These are phyloP conservation scores for Ilyonectria robusta DNA, from an alignment of 2,329 filamentous ascomycete species.

Conservation along the genomic window DNA sequence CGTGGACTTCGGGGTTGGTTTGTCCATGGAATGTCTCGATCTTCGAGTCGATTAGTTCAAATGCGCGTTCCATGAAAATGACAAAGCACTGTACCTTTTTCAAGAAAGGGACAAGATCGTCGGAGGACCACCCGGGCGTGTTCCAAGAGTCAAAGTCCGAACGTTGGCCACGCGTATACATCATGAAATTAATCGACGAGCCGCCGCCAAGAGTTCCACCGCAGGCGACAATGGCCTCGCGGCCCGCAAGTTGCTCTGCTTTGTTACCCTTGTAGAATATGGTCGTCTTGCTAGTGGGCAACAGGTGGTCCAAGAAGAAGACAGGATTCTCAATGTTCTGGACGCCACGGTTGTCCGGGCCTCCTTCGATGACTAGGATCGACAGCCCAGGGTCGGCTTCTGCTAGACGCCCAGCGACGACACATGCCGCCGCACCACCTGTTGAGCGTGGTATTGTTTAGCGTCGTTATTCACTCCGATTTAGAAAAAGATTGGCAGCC, in stretches of 20 bases:
- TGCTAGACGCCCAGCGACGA: constrained; percentile 48
- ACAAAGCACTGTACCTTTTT: constrained; percentile 45
- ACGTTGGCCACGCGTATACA: constrained; percentile 51
- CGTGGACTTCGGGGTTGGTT: constrained; percentile 62
- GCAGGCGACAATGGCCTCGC: constrained; percentile 43
- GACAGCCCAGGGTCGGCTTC: constrained; percentile 46
- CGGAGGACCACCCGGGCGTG: constrained; percentile 50
- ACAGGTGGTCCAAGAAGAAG: constrained; percentile 42
- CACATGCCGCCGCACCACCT: constrained; percentile 51
- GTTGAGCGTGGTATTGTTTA: neutral
- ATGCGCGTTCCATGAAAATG: accelerated
- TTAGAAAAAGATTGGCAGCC: neutral
- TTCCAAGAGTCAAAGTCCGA: constrained; percentile 54
- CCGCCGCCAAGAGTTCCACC: too few species aligned
- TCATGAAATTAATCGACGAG: constrained; percentile 43
- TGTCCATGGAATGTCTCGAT: constrained; percentile 70
- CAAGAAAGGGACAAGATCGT: constrained; percentile 51
- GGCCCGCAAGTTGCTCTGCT: constrained; percentile 39
- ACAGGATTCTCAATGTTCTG: constrained; percentile 45
- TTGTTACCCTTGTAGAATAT: constrained; percentile 46
- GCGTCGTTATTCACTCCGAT: neutral
- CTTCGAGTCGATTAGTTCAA: constrained; percentile 39
- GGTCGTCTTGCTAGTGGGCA: constrained; percentile 38
- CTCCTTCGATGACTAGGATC: constrained; percentile 49
- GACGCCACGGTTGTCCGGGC: constrained; percentile 45